Evolutionary conservation across 83 land plant species (phyloP), one percentile per base, ranked within the genome.

Genomic region (Picea engelmannii): DNA sequence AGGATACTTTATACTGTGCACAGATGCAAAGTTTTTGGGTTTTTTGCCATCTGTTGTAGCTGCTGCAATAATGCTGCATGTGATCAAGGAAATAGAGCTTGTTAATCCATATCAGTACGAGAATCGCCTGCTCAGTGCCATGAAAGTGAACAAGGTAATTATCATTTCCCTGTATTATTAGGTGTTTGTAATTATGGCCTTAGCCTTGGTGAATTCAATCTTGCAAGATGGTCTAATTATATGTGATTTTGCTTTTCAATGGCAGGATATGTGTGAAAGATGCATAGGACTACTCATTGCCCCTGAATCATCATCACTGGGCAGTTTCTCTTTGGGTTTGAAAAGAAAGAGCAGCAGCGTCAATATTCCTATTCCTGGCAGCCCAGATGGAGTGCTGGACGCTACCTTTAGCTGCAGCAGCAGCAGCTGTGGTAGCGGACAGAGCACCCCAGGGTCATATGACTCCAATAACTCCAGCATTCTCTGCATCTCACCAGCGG

Each of bases 21-120:
- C 81, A 89, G 91, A 89, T 80, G 63, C 85, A 58, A 84, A 81
- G 73, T 87, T 73, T 52, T 52, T 78, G 24, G 35, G 62, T 17
- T 87, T 80, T 66, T 83, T 82, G 2, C 91, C 91, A 13, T 89
- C 91, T 35, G 87, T 84, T 4, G 40, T 89, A 68, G 91, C 91
- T 21, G 78, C 87, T 59, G 85, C 89, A 2, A 85, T 84, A 58
- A 86, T 89, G 87, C 38, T 80, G 70, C 82, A 83, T 66, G 87
- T 85, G 0, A 83, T 87, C 60, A 76, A 84, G 18, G 81, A 89
- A 49, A 66, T 83, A 35, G 86, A 80, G 60, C 87, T 81, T 25
- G 18, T 59, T 62, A 83, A 80, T 18, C 42, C 79, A 20, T 27
- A 71, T 42, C 83, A 86, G 24, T 84, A 84, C 47, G 80, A 89